Percentiles rank a stretch among this genome's conserved stretches.
These are phyloP conservation scores for Chromera velia DNA, from an alignment of 73 alveolate genomes.

Conservation along the genomic window DNA sequence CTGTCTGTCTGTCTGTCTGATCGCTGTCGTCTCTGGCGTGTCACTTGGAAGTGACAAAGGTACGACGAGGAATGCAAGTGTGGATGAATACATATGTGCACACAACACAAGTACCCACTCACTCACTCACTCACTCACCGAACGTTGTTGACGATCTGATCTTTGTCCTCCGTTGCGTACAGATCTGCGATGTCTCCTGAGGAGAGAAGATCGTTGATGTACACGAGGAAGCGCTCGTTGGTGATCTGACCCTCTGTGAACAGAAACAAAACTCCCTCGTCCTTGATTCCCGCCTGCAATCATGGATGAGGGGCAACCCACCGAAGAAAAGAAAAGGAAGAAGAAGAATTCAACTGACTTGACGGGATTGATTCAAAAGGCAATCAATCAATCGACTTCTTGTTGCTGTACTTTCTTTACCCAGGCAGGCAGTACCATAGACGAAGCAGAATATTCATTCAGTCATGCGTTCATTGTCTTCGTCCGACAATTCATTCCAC, in stretches of 20 bases:
- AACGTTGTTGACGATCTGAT: slow-evolving; percentile 15
- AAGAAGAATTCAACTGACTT: too few relatives aligned
- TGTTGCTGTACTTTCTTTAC: background rate
- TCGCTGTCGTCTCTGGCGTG: too few relatives aligned
- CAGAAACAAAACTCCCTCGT: slow-evolving; percentile 97
- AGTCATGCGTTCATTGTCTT: too few relatives aligned
- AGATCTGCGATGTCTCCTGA: slow-evolving; percentile 99
- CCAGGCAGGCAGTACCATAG: background rate
- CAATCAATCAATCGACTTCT: too few relatives aligned
- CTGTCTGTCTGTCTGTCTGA: too few relatives aligned
- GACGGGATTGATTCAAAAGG: too few relatives aligned
- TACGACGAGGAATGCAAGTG: too few relatives aligned
- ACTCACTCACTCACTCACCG: background rate
- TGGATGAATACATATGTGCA: too few relatives aligned
- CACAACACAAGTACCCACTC: background rate
- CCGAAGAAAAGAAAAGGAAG: too few relatives aligned
- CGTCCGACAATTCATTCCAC: too few relatives aligned
- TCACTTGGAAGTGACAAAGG: too few relatives aligned
- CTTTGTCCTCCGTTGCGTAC: slow-evolving; percentile 96
- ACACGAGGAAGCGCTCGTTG: slow-evolving; percentile 93
- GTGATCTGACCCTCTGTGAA: slow-evolving; percentile 99
- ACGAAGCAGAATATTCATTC: too few relatives aligned
- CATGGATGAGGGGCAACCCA: background rate
- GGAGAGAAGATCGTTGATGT: slow-evolving; percentile 95
- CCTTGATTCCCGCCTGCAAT: slow-evolving; percentile 72